phyloP scores from a whole-genome alignment of 192 early-diverging fungal genomes.

The Mortierella hygrophila region DNA sequence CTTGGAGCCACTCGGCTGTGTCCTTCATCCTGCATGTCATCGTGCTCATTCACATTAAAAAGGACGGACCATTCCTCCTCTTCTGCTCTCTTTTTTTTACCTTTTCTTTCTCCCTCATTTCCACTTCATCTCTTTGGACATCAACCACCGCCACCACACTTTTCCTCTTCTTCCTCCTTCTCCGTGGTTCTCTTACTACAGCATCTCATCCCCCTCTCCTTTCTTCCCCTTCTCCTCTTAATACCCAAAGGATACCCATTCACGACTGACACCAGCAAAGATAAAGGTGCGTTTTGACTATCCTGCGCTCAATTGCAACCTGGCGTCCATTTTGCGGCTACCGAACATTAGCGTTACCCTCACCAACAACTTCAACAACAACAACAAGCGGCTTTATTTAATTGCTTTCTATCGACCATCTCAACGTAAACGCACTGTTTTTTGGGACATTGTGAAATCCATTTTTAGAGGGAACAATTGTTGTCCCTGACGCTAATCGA shows the following conservation, averaged over 20 bases:
- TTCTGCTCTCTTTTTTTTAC: background rate
- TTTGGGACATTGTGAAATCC: background rate
- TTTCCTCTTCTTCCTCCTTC: background rate
- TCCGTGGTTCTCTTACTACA: background rate
- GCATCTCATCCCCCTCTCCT: background rate
- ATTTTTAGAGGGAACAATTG: background rate
- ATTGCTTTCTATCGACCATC: too few relatives aligned
- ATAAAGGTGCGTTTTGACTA: background rate
- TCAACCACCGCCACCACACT: background rate
- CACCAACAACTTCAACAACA: background rate
- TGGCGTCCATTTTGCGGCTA: background rate
- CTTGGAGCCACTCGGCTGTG: slow-evolving; percentile 6
- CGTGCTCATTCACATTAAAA: background rate
- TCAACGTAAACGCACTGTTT: background rate
- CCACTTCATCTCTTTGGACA: background rate
- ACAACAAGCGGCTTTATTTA: background rate
- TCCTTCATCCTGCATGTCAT: background rate
- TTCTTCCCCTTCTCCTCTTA: background rate
- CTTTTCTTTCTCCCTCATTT: background rate
- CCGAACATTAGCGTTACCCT: background rate
- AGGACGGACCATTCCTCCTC: background rate
- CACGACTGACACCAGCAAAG: background rate
- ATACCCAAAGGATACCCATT: background rate
- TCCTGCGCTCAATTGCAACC: background rate
- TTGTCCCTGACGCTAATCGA: background rate